Evolutionary conservation across 2,329 filamentous ascomycete genomes (phyloP).

Genomic region (Scedosporium apiospermum): DNA sequence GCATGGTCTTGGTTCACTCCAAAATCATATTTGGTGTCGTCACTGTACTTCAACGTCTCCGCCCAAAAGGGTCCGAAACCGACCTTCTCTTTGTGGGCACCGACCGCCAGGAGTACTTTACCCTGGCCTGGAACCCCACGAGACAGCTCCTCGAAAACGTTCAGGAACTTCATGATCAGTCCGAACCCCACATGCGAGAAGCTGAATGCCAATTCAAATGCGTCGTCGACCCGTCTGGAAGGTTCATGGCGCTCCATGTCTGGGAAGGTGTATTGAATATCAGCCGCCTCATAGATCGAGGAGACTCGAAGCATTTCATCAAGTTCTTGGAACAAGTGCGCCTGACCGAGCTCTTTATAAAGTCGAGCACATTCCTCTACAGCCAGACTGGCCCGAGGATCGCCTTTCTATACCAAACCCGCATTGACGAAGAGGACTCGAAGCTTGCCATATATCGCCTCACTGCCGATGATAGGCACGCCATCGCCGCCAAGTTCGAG

Average conservation of each 20-base stretch:
- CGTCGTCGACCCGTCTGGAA: slow-evolving; percentile 70
- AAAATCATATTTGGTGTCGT: slow-evolving; percentile 77
- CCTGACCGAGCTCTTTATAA: slow-evolving; percentile 50
- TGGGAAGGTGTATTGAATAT: slow-evolving; percentile 53
- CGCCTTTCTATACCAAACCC: slow-evolving; percentile 48
- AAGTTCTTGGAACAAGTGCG: slow-evolving; percentile 41
- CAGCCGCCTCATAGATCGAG: slow-evolving; percentile 34
- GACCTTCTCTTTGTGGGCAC: slow-evolving; percentile 92
- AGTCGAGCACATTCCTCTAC: slow-evolving; percentile 46
- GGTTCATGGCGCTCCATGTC: slow-evolving; percentile 46
- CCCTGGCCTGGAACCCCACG: slow-evolving; percentile 67
- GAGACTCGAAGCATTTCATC: slow-evolving; percentile 5
- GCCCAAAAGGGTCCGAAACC: slow-evolving; percentile 61
- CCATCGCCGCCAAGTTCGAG: slow-evolving; percentile 44
- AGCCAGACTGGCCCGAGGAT: slow-evolving; percentile 49
- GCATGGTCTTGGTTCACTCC: slow-evolving; percentile 55
- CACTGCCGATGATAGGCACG: slow-evolving; percentile 48
- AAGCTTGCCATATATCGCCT: slow-evolving; percentile 50
- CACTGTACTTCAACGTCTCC: slow-evolving; percentile 72
- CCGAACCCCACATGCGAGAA: slow-evolving; percentile 58
- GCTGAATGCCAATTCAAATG: slow-evolving; percentile 76
- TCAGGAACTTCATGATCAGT: slow-evolving; percentile 40
- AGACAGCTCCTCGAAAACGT: slow-evolving; percentile 39
- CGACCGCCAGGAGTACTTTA: slow-evolving; percentile 84
- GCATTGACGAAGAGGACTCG: slow-evolving; percentile 41